Base-by-base conservation (phyloP, 306 rosid species). In the Casuarina cunninghamiana region DNA sequence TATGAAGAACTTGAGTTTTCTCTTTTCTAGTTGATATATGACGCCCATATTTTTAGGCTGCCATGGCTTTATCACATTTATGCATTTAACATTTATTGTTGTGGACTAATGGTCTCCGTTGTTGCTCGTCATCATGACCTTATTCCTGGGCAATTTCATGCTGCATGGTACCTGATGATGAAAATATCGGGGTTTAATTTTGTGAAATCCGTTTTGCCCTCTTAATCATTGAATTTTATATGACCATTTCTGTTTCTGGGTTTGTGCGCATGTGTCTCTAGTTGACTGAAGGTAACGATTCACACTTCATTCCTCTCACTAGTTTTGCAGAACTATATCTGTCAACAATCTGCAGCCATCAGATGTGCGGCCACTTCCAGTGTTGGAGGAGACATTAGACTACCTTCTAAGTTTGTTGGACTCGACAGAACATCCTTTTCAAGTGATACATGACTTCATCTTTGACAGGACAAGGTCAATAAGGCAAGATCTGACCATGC, bases 391-490 rank as follows among this genome's bases (percentile, higher is more conserved):
- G 48, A 88, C 97, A 46, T 84, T 95, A 78, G 79, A 80, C 63
- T 81, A 89, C 79, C 91, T 95, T 74, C 50, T 89, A 69, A 85
- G 78, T 46, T 80, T 95, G 80, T 77, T 88, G 81, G 88, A 91
- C 68, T 77, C 92, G 44, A 70, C 77, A 58, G 89, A 90, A 42
- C 87, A 83, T 76, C 86, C 91, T 10, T 92, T 92, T 80, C 92
- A 90, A 90, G 97, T 87, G 76, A 78, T 91, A 85, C 93, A 92
- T 66, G 97, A 89, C 87, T 92, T 95, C 82, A 53, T 92, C 46
- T 95, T 89, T 69, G 98, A 92, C 83, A 91, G 98, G 83, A 92
- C 93, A 57, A 92, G 98, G 83, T 95, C 98, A 60, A 88, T 95
- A 73, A 86, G 97, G 44, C 98, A 95, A 80, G 98, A 95, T 87